Base-by-base conservation (phyloP, 495 filamentous ascomycete species). In the Tuber indicum region DNA sequence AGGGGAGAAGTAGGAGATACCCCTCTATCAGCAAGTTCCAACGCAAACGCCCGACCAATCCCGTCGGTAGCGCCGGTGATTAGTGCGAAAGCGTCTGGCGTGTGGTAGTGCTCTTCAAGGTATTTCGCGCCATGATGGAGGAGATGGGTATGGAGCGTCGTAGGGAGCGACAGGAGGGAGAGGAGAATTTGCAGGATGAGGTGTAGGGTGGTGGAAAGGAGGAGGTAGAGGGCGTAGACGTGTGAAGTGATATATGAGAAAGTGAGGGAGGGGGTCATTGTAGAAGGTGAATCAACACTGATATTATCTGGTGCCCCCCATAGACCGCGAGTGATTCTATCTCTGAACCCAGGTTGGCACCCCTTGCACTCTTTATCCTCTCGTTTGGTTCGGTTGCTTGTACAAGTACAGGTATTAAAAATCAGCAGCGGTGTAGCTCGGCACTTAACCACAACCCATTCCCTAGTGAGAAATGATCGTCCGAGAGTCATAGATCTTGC, bases 41-140 rank as follows among this genome's bases (percentile, higher is more conserved):
- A 79, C 23, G 84, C 83, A 69, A 89, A 84, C 0, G 83, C 84
- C 49, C 85, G 85, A n/a, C 90, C 90, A 47, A 91, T 90, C 6
- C 89, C 90, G 70, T 88, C 88, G 58, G 85, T 88, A 16, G 88
- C 86, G 21, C 90, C 90, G 0, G 90, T 91, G 12, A 91, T 85
- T 12, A 91, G 82, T 8, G 89, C 90, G 89, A 89, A 91, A 6
- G 86, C 70, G 70, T 76, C 73, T 14, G 76, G 45, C 14, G 43
- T 43, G 41, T 47, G 45, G 46, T 81, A 81, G 12, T 45, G 39
- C 36, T 70, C 58, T 71, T 81, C 78, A 14, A 52, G 73, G 16
- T 66, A 66, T 10, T 62, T 74, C 43, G 52, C 58, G 7, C 77
- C 77, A 36, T 80, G 41, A 36, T 80, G 78, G 70, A 80, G 42